Percentiles rank a stretch among this genome's conserved stretches.
Conservation (phyloP, 345 rosid species). For the Arabis hirsuta region DNA sequence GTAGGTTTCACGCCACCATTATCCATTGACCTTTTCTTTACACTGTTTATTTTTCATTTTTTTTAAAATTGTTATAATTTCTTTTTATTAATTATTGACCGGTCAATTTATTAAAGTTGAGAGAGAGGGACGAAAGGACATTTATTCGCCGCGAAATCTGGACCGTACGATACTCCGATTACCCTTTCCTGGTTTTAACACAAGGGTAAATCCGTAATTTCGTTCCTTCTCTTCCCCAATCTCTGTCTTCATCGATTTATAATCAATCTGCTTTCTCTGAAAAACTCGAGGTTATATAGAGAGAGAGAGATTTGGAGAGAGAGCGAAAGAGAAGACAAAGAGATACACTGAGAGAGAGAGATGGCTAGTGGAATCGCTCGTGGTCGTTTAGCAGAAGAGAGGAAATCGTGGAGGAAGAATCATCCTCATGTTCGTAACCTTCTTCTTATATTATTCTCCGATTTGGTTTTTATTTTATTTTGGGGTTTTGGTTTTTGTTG, state of each 20-base stretch:
- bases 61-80: not conserved
- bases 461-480: not conserved
- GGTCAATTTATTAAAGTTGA: constrained; percentile 35
- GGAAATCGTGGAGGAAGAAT: constrained; percentile 95
- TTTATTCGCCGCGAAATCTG: constrained; percentile 42
- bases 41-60: not conserved
- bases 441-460: not conserved
- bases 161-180: constrained; percentile 42
- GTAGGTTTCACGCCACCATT: constrained; percentile 47
- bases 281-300: constrained; percentile 1
- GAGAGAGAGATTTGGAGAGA: not conserved
- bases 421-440: constrained; percentile 83
- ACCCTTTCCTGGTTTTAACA: constrained; percentile 1
- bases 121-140: constrained; percentile 39
- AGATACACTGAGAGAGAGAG: not conserved
- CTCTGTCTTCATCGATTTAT: constrained; percentile 33
- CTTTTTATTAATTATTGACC: constrained; percentile 10
- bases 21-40: constrained; percentile 40
- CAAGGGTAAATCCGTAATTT: constrained; percentile 33
- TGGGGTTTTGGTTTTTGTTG: not conserved
- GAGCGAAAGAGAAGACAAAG: not conserved
- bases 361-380: constrained; percentile 96
- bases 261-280: not conserved
- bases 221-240: not conserved
- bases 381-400: constrained; percentile 91